Evolutionary conservation across 257 asterid genomes (phyloP), one percentile per base, ranked within the genome.

Genomic region (Gentiana straminea): DNA sequence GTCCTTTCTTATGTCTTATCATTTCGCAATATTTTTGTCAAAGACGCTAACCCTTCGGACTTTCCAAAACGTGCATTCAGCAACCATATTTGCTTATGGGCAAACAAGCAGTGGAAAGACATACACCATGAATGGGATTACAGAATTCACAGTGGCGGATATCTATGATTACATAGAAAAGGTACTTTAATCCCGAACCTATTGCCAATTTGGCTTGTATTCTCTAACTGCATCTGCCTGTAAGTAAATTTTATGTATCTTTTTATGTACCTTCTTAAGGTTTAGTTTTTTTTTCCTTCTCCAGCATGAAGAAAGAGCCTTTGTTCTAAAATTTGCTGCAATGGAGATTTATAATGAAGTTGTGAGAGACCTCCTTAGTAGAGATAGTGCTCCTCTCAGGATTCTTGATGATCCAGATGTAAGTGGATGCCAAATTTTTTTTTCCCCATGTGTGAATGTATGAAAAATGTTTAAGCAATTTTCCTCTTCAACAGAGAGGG

Each of bases 91-190:
- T 70, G 99, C 99, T 3, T 92, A 92, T 73, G 99, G 99, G 58
- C 97, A 88, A 81, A 92, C 99, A 63, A 92, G 97, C 78, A 92
- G 98, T 38, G 98, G 98, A 71, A 92, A 92, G 84, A 92, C 98
- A 24, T 92, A 92, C 77, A 92, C 99, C 36, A 86, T 92, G 99
- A 92, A 86, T 62, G 99, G 99, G 45, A 81, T 92, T 41, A 92
- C 99, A 5, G 99, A 88, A 71, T 85, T 77, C 60, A 70, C 99
- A 12, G 99, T 88, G 52, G 79, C 86, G 54, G 99, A 75, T 57
- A 78, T 78, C 46, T 78, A 78, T 51, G 73, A 75, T 60, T 75
- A 78, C 71, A 69, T 78, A 36, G 66, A 64, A 55, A 71, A 48
- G 84, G 84, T 75, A 66, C 44, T 43, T 32, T 36, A 58, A 56